Evolutionary conservation across 805 yeast genomes (phyloP), one percentile per base, ranked within the genome.

Genomic region (Candida adriatica): DNA sequence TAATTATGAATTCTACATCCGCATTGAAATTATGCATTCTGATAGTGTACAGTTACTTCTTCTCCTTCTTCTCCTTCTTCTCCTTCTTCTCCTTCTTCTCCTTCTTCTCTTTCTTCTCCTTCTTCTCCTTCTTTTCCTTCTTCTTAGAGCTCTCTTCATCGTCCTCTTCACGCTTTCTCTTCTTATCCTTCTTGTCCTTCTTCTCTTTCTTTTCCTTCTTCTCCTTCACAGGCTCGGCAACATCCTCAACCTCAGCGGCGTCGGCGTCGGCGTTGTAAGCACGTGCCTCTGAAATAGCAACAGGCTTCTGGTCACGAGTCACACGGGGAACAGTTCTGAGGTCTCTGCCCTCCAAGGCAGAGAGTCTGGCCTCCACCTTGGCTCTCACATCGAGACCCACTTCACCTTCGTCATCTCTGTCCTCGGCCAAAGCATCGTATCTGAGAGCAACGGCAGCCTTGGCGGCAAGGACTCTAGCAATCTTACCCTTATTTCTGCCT

Each of bases 391-490:
- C 81, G 48, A 85, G 69, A 55, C 98, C 98, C 53, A 88, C 72
- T 49, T 88, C 94, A 43, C 96, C 96, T 42, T 85, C 75, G 55
- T 92, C 97, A 49, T 86, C 94, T 63, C 96, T 78, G 52, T 92
- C 97, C 68, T 92, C 98, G 44, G 96, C 81, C 41, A 92, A 70
- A 19, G 96, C 95, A 67, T 92, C 98, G 61, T 83, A 90, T 71
- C 98, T 84, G 49, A 90, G 70, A 41, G 96, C 84, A 52, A 92
- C 94, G 34, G 98, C 94, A 47, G 96, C 95, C 70, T 92, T 92
- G 38, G 97, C 97, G 50, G 98, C 98, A 44, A 92, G 75, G 48
- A 92, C 95, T 70, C 98, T 81, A 37, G 98, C 97, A 59, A 92
- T 86, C 71, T 88, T 92, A 69, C 98, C 98, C 73, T 92, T 92